Conservation (phyloP, 2,329 filamentous ascomycete species). For the Periconia sp. region DNA sequence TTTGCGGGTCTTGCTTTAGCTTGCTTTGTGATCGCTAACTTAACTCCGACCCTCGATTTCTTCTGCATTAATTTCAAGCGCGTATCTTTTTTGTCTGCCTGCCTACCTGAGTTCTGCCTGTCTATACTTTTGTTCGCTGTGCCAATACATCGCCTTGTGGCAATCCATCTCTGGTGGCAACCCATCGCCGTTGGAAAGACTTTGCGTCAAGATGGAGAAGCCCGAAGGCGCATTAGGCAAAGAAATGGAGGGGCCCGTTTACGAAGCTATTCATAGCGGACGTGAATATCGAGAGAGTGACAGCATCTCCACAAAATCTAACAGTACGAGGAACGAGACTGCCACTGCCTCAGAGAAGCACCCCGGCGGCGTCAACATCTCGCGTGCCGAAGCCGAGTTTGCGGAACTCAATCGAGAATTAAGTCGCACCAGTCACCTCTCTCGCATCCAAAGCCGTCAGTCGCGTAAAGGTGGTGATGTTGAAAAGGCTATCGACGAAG, state of each 20-base stretch:
- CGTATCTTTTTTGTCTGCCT: not conserved
- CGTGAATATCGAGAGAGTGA: conserved; percentile 18
- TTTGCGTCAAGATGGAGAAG: no score
- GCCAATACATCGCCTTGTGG: not conserved
- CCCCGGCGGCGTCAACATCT: conserved; percentile 61
- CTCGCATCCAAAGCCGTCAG: conserved; percentile 54
- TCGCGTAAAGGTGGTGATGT: conserved; percentile 57
- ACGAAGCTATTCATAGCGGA: conserved; percentile 35
- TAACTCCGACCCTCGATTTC: no score
- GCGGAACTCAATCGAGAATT: conserved; percentile 64
- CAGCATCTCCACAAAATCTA: conserved; percentile 29
- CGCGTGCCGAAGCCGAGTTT: conserved; percentile 73
- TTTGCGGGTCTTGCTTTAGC: no score
- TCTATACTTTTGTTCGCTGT: not conserved
- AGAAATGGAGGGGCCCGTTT: conserved; percentile 30
- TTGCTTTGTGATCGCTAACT: no score
- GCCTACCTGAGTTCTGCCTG: not conserved
- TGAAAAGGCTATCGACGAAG: conserved; percentile 60
- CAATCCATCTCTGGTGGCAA: conserved; percentile 8
- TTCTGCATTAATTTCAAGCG: not conserved
- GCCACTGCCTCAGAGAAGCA: conserved; percentile 14
- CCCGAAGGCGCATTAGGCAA: conserved; percentile 28
- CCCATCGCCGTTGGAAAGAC: no score
- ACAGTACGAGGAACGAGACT: conserved; percentile 26
- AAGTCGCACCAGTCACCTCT: conserved; percentile 46